These are phyloP conservation scores for Somion occarium DNA, from an alignment of 1,284 basidiomycete genomes.

Conservation along the genomic window DNA sequence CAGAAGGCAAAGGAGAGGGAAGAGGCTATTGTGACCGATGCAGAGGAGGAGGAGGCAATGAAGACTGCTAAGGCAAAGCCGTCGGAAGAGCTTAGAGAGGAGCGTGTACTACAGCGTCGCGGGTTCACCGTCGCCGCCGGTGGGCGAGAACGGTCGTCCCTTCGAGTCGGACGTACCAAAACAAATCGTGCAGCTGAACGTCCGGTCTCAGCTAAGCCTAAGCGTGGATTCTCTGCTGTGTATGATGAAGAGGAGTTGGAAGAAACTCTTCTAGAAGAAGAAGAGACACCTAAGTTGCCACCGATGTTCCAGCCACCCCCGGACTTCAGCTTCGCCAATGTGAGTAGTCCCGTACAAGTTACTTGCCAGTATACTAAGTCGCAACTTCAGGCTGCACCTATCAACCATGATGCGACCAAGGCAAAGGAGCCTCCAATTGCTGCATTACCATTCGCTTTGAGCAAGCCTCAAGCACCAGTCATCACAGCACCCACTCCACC, in stretches of 20 bases:
- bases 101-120: background rate
- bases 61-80: constrained; percentile 17
- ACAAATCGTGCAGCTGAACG: constrained; percentile 49
- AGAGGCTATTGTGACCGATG: constrained; percentile 26
- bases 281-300: constrained; percentile 45
- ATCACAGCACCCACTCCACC: constrained; percentile 2
- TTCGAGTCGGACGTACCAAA: constrained; percentile 61
- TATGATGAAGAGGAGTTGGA: constrained; percentile 56
- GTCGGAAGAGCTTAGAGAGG: constrained; percentile 26
- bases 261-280: constrained; percentile 40
- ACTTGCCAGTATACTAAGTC: constrained; percentile 4
- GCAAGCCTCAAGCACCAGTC: constrained; percentile 26
- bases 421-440: constrained; percentile 63
- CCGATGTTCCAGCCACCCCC: constrained; percentile 57
- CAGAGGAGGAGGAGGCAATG: constrained; percentile 27
- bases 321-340: constrained; percentile 64
- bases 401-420: constrained; percentile 24
- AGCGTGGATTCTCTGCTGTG: constrained; percentile 60
- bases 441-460: constrained; percentile 62
- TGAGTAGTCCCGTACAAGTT: constrained; percentile 29
- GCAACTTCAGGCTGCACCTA: constrained; percentile 18
- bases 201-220: constrained; percentile 26
- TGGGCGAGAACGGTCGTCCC: constrained; percentile 41
- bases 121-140: constrained; percentile 6
- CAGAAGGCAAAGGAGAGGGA: constrained; percentile 33